Evolutionary conservation across 2,329 filamentous ascomycete genomes (phyloP), one percentile per base, ranked within the genome.

Genomic region (Monosporascus ibericus): DNA sequence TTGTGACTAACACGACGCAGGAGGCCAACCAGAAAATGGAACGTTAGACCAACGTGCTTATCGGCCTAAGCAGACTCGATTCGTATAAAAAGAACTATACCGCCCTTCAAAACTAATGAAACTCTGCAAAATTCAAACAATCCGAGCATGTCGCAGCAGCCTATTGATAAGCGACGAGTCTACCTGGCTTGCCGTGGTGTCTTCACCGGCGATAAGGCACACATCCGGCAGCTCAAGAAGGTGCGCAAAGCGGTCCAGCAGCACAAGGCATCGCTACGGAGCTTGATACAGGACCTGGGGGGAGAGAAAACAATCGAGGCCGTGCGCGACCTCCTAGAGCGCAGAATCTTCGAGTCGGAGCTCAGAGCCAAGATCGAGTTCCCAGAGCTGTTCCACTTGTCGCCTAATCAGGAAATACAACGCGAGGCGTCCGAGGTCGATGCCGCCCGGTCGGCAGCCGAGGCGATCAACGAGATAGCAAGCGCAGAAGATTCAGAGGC

Each of bases 291-390:
- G 2, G 58, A 57, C 24, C 50, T 63, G 25, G 57, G 55, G 24
- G 39, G 51, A 42, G 47, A 54, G 8, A 59, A 58, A 18, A 52
- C 61, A 11, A 48, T 58, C 9, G 55, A 58, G 8, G 62, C 63
- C 14, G 46, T 60, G 20, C 61, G 57, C 37, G 47, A 44, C 18
- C 52, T 69, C n/a, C 47, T 68, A 15, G 58, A 64, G 42, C 47
- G 42, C 8, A 46, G 57, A 3, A 51, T 69, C 11, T 70, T 71
- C 52, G 57, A 66, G 50, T 69, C 65, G 1, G 64, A 70, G 27
- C 44, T 61, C 7, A 60, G 62, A 25, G 68, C 67, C 39, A 68
- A 65, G 52, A 57, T 63, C 46, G 60, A 63, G 48, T 71, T 71
- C 53, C 68, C 68, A 6, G 64, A 65, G 22, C 60, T 69, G 9